A percentile compares a stretch with the other conserved stretches of the same genome.
Conservation (phyloP, 208 protist species). For the Trypanosoma brucei region DNA sequence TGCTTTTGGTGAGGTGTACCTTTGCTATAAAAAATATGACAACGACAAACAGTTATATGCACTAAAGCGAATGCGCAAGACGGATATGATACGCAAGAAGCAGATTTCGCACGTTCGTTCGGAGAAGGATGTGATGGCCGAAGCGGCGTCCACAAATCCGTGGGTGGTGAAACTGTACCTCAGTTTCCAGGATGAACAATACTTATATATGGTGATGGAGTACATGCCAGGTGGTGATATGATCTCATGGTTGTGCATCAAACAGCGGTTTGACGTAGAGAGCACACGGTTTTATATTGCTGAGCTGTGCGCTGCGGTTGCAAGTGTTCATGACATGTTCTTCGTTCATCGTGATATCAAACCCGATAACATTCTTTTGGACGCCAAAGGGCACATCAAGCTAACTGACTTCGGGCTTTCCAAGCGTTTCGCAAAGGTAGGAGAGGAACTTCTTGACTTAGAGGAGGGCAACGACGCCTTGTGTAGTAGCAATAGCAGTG, state of each 20-base stretch:
- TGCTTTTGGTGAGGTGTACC: constrained; percentile 89
- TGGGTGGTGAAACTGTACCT: constrained; percentile 89
- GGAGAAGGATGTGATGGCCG: constrained; percentile 88
- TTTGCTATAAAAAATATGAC: constrained; percentile 78
- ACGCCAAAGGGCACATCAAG: constrained; percentile 94
- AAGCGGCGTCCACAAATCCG: constrained; percentile 68
- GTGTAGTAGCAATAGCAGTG: neutral
- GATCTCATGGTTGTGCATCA: constrained; percentile 89
- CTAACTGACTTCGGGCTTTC: constrained; percentile 97
- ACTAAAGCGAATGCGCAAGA: constrained; percentile 89
- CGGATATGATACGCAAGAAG: constrained; percentile 87
- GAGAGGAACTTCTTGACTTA: constrained; percentile 66
- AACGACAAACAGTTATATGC: constrained; percentile 72
- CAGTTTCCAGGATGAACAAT: constrained; percentile 91
- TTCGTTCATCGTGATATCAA: constrained; percentile 96
- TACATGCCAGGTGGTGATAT: constrained; percentile 93
- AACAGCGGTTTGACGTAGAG: constrained; percentile 82
- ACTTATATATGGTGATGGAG: constrained; percentile 94
- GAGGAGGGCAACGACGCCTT: constrained; percentile 19
- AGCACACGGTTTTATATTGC: constrained; percentile 91
- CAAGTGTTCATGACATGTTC: constrained; percentile 88
- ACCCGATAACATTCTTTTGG: constrained; percentile 98
- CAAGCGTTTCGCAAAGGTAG: constrained; percentile 78
- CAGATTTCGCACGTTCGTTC: constrained; percentile 87
- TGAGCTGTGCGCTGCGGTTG: constrained; percentile 86